These are phyloP conservation scores for Pezicula rhizophila DNA, from an alignment of 2,329 filamentous ascomycete species.

Conservation along the genomic window DNA sequence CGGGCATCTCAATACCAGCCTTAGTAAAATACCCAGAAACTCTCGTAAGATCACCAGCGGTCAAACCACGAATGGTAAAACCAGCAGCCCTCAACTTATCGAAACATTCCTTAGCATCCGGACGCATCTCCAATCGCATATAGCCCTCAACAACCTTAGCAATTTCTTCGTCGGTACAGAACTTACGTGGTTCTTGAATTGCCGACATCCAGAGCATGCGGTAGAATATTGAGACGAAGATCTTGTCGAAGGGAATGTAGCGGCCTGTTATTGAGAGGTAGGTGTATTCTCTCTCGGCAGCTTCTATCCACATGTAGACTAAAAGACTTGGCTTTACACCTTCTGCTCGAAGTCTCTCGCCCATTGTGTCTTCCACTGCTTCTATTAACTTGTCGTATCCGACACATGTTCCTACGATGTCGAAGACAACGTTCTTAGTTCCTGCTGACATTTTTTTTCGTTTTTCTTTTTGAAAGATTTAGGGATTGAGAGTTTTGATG, in stretches of 20 bases:
- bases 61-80: conserved; percentile 49
- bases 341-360: conserved; percentile 31
- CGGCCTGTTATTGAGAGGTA: conserved; percentile 38
- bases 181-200: conserved; percentile 33
- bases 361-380: conserved; percentile 35
- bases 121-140: conserved; percentile 29
- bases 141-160: conserved; percentile 35
- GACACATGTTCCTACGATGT: conserved; percentile 46
- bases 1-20: conserved; percentile 42
- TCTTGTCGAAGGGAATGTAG: conserved; percentile 36
- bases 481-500: not conserved
- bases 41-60: conserved; percentile 42
- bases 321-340: conserved; percentile 37
- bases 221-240: conserved; percentile 42
- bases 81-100: conserved; percentile 36
- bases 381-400: conserved; percentile 38
- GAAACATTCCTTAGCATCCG: conserved; percentile 36
- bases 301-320: conserved; percentile 40
- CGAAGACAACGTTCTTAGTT: conserved; percentile 42
- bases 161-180: conserved; percentile 38
- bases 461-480: not conserved
- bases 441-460: conserved; percentile 14
- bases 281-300: conserved; percentile 43
- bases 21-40: conserved; percentile 46
- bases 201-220: conserved; percentile 40